Evolutionary conservation across 345 rosid species (phyloP).

Genomic region (Camelina laxa): DNA sequence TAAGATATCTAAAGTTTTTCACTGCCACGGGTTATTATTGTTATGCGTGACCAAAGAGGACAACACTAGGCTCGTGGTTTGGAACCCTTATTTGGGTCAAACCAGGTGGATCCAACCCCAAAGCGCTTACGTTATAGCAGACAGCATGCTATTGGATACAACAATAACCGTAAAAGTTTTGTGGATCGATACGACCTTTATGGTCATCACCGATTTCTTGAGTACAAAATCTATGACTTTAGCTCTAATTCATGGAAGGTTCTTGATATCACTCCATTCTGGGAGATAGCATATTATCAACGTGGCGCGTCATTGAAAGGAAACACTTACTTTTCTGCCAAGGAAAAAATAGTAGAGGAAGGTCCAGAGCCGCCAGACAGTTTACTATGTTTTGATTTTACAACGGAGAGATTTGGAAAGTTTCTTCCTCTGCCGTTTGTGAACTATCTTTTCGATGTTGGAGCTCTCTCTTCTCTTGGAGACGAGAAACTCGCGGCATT

Average conservation of each 20-base stretch:
- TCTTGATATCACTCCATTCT: background rate
- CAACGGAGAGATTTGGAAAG: background rate
- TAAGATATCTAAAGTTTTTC: background rate
- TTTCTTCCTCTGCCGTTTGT: background rate
- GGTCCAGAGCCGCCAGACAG: too few species aligned
- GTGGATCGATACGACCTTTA: background rate
- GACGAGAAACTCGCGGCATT: background rate
- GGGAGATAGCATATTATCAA: background rate
- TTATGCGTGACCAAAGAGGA: background rate
- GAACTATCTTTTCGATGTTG: background rate
- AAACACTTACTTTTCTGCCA: too few species aligned
- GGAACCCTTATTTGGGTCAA: background rate
- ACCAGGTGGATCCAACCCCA: background rate
- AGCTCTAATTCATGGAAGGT: too few species aligned
- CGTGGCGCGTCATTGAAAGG: background rate
- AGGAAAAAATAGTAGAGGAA: too few species aligned
- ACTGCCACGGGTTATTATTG: background rate
- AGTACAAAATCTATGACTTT: background rate
- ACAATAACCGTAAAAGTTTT: background rate
- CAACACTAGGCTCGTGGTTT: background rate
- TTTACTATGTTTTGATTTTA: slow-evolving; percentile 11
- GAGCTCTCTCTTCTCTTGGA: background rate
- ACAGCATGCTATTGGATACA: background rate
- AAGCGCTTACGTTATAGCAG: background rate
- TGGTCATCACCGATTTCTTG: background rate